Conservation (phyloP, 179 eudicot genomes). For the Vitellaria paradoxa region DNA sequence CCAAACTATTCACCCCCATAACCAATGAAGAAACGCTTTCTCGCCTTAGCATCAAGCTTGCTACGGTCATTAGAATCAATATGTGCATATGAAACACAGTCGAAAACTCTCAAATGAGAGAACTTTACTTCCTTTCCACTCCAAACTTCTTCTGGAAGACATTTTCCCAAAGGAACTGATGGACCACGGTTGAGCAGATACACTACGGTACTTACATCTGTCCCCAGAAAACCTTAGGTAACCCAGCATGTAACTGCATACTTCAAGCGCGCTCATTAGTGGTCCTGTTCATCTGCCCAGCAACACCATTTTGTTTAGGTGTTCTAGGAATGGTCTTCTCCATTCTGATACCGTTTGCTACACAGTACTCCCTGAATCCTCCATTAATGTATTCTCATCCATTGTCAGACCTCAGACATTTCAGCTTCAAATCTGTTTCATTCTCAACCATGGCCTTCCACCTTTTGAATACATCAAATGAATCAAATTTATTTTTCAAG, state of each 20-base stretch:
- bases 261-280: neutral
- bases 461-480: neutral
- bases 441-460: conserved; percentile 1
- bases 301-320: neutral
- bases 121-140: neutral
- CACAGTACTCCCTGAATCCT: neutral
- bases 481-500: too few species aligned
- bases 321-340: neutral
- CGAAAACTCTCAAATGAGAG: neutral
- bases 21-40: conserved; percentile 10
- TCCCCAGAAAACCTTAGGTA: neutral
- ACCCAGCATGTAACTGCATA: conserved; percentile 1
- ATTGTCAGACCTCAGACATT: conserved; percentile 2
- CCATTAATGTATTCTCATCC: neutral
- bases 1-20: neutral
- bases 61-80: neutral
- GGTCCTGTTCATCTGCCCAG: neutral
- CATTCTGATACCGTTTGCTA: neutral
- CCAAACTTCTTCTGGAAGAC: neutral
- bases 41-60: conserved; percentile 9
- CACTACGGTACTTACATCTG: neutral
- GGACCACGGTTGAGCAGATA: neutral
- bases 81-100: neutral
- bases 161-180: neutral
- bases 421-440: neutral